Percentiles rank a stretch among this genome's conserved stretches.
Conservation (phyloP, 345 rosid species). For the Citrus maxima region DNA sequence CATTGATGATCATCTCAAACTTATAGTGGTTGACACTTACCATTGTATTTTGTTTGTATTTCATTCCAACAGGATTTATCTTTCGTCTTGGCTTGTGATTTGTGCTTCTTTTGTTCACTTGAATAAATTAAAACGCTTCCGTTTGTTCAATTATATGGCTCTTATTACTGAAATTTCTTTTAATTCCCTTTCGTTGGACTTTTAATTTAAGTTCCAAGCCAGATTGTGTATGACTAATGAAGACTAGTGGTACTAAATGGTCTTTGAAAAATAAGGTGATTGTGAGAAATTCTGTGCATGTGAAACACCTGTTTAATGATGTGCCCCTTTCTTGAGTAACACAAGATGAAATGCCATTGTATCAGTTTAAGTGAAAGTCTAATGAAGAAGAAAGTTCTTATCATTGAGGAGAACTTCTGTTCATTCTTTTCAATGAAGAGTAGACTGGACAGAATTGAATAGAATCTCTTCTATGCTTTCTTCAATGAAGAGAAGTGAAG, state of each 20-base stretch:
- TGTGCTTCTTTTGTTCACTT: background rate
- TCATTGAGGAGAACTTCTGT: background rate
- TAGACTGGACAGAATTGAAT: background rate
- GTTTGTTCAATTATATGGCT: background rate
- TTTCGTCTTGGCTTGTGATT: background rate
- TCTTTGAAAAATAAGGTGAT: background rate
- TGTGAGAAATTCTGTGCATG: background rate
- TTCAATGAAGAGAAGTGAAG: background rate
- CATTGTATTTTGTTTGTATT: background rate
- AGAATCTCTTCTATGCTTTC: background rate
- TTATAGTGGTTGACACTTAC: background rate
- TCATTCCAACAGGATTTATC: constrained; percentile 5
- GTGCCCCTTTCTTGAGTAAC: background rate
- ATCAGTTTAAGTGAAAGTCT: background rate
- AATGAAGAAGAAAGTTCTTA: background rate
- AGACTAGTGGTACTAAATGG: background rate
- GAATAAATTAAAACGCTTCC: background rate
- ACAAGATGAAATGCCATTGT: background rate
- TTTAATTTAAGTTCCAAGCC: background rate
- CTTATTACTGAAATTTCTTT: background rate
- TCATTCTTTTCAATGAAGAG: background rate
- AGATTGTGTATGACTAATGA: background rate
- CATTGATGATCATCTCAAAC: background rate
- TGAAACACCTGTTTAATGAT: background rate
- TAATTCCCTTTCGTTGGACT: background rate